Base-by-base conservation (phyloP, 371 early-diverging fungal species). In the Mucor irregularis region DNA sequence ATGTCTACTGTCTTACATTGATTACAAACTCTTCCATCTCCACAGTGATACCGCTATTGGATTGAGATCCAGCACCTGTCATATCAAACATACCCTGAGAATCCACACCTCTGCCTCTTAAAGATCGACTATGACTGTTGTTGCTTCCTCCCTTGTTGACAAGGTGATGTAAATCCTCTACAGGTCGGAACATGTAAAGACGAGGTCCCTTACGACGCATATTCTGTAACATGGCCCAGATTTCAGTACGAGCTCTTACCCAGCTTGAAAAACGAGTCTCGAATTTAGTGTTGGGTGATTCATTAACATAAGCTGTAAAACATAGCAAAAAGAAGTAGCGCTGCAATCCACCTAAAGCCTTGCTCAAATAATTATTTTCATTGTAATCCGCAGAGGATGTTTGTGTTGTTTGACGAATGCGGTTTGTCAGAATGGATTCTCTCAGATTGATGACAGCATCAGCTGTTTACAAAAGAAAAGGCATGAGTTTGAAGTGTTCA, bases 261-360 rank as follows among this genome's bases (percentile, higher is more conserved):
- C 88, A 87, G 19, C 68, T 61, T 9, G 76, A 73, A 52, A 89
- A 87, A 4, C 74, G 44, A 8, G 53, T 56, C 25, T 67, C 61
- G 40, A 82, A 78, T n/a, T 63, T 69, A 5, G 66, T 56, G 22
- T 74, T 65, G 16, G 69, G 61, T 0, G 75, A 61, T 39, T 85
- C 81, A 29, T 75, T 72, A 13, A 86, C 78, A 61, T 84, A 88
- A 3, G 81, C 65, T 0, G 85, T 76, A 49, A 89, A 82, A 29
- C 83, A 76, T 0, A 89, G 55, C 16, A 89, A 57, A 51, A 82
- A 86, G 48, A 85, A 84, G 61, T 89, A 89, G 1, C 87, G 69
- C 49, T 88, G 88, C 31, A 89, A 57, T 3, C 82, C 83, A n/a
- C 61, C 72, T 13, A 82, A 22, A 6, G 90, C 88, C 37, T 76